Conservation (phyloP, 805 yeast species). For the Hemisphaericaspora nanyangensis region DNA sequence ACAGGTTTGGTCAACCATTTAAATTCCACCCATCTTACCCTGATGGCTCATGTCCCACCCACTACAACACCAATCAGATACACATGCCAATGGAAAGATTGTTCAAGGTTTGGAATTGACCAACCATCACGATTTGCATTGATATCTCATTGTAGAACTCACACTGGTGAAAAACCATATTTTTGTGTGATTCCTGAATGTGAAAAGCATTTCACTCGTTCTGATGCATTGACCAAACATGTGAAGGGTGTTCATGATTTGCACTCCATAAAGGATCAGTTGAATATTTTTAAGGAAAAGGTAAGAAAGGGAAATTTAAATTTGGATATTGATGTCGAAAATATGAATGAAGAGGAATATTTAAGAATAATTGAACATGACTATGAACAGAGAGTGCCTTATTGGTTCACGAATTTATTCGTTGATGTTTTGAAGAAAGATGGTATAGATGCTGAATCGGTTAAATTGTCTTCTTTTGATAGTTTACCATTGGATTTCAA, state of each 20-base stretch:
- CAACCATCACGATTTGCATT: constrained; percentile 57
- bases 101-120: constrained; percentile 47
- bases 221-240: constrained; percentile 64
- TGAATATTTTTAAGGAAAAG: constrained; percentile 25
- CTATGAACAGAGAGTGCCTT: constrained; percentile 33
- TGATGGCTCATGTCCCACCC: constrained; percentile 15
- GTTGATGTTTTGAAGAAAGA: constrained; percentile 20
- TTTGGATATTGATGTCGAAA: constrained; percentile 18
- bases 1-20: constrained; percentile 31
- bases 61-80: constrained; percentile 30
- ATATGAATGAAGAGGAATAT: constrained; percentile 26
- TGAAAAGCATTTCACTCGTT: constrained; percentile 51
- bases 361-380: constrained; percentile 27
- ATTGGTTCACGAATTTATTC: constrained; percentile 38
- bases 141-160: constrained; percentile 59
- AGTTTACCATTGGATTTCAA: constrained; percentile 28
- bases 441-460: neutral
- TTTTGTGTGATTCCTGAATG: constrained; percentile 68
- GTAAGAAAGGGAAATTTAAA: constrained; percentile 26
- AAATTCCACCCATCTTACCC: constrained; percentile 23
- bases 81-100: constrained; percentile 60
- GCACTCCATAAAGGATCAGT: constrained; percentile 34
- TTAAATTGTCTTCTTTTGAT: constrained; percentile 15
- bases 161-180: constrained; percentile 65
- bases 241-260: constrained; percentile 58